These are phyloP conservation scores for Podila horticola DNA, from an alignment of 192 early-diverging fungal species.

Conservation along the genomic window DNA sequence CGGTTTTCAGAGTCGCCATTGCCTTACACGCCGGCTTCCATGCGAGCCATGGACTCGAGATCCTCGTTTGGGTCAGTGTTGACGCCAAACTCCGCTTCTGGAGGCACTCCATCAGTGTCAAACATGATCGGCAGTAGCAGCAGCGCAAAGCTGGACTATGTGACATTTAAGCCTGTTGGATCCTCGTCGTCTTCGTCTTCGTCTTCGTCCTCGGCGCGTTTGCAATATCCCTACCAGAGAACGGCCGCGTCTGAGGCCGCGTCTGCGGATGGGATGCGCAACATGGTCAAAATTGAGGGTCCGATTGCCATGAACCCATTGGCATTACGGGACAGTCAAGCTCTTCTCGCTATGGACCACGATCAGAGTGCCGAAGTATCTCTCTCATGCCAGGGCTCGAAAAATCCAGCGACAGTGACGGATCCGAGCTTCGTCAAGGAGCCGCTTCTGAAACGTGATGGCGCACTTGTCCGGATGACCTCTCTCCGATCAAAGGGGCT, in stretches of 20 bases:
- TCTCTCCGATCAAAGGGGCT: conserved; percentile 2
- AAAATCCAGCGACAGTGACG: neutral
- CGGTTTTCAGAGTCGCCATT: conserved; percentile 22
- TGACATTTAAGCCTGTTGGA: conserved; percentile 18
- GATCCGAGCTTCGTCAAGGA: conserved; percentile 2
- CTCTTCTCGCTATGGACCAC: neutral
- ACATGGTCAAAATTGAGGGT: neutral
- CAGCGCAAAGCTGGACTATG: conserved; percentile 15
- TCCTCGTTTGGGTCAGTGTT: conserved; percentile 1
- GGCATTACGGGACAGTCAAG: conserved; percentile 2
- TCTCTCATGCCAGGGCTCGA: neutral
- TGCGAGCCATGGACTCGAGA: neutral
- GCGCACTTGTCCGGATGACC: neutral
- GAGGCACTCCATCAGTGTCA: neutral
- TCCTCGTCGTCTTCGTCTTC: neutral
- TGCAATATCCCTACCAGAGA: too few relatives aligned
- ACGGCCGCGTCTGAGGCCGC: too few relatives aligned
- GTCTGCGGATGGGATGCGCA: neutral
- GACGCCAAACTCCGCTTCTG: neutral
- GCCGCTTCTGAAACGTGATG: conserved; percentile 13
- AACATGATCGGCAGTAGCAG: neutral
- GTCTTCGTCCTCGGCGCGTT: too few relatives aligned
- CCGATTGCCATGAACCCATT: neutral
- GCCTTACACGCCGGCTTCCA: conserved; percentile 10
- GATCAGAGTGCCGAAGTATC: neutral